Conservation (phyloP, 1,139 yeast genomes). For the Magnusiomyces tetraspermus region DNA sequence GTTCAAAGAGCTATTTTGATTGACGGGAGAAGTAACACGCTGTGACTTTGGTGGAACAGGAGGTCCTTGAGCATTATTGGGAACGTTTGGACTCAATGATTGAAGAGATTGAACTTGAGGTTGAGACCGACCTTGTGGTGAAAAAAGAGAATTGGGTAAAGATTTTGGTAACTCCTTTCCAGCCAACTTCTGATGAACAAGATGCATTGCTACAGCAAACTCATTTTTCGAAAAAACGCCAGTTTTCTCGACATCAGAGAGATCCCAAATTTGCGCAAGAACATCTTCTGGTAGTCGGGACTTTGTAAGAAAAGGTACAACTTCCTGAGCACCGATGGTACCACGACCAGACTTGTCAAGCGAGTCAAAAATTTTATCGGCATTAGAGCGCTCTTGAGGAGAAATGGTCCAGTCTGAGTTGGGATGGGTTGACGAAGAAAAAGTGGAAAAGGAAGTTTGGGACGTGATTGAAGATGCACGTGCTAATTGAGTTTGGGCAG, state of each 20-base stretch:
- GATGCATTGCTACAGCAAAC: slow-evolving; percentile 86
- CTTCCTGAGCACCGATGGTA: slow-evolving; percentile 53
- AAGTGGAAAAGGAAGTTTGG: background rate
- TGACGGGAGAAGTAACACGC: too few relatives aligned
- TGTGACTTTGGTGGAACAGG: slow-evolving; percentile 20
- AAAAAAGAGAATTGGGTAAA: slow-evolving; percentile 32
- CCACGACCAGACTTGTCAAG: slow-evolving; percentile 63
- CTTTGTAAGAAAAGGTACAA: slow-evolving; percentile 81
- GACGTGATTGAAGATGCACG: slow-evolving; percentile 2
- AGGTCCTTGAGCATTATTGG: slow-evolving; percentile 18
- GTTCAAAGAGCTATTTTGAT: slow-evolving; percentile 20
- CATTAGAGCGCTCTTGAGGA: slow-evolving; percentile 63
- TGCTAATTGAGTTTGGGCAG: background rate
- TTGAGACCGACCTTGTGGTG: too few relatives aligned
- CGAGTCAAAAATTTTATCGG: slow-evolving; percentile 66
- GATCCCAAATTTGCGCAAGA: slow-evolving; percentile 87
- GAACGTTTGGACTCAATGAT: too few relatives aligned
- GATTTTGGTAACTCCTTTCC: slow-evolving; percentile 66
- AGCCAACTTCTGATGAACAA: slow-evolving; percentile 72
- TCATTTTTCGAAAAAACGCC: slow-evolving; percentile 75
- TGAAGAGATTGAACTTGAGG: too few relatives aligned
- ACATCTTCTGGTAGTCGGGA: slow-evolving; percentile 79
- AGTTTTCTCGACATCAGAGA: slow-evolving; percentile 80
- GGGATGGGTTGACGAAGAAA: background rate
- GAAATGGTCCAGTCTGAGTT: slow-evolving; percentile 55